Conservation (phyloP, 1,139 yeast species). For the Hyphopichia fennica region DNA sequence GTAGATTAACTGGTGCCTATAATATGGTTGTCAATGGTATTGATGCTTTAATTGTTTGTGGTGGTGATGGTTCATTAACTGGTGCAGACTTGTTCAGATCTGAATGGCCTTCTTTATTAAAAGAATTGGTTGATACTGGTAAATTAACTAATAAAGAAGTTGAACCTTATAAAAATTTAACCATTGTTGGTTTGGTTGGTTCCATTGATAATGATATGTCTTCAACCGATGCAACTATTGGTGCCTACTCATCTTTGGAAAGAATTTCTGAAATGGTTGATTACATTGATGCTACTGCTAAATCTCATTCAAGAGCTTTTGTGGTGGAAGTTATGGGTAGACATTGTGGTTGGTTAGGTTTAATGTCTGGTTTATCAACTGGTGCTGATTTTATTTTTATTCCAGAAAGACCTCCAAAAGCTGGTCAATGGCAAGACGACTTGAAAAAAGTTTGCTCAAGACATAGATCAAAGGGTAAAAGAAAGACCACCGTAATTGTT, state of each 20-base stretch:
- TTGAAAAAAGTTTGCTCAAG: slow-evolving; percentile 68
- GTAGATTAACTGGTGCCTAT: slow-evolving; percentile 79
- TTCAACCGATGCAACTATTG: slow-evolving; percentile 92
- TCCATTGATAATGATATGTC: slow-evolving; percentile 98
- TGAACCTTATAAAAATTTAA: slow-evolving; percentile 65
- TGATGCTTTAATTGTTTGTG: slow-evolving; percentile 95
- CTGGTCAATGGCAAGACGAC: slow-evolving; percentile 71
- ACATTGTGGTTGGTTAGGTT: slow-evolving; percentile 98
- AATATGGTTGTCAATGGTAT: slow-evolving; percentile 86
- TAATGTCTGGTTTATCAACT: slow-evolving; percentile 94
- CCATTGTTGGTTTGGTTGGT: slow-evolving; percentile 94
- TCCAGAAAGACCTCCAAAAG: slow-evolving; percentile 83
- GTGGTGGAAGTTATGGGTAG: slow-evolving; percentile 99
- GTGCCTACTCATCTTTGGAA: slow-evolving; percentile 91
- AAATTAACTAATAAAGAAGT: slow-evolving; percentile 58
- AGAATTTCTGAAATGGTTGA: slow-evolving; percentile 93
- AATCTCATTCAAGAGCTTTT: slow-evolving; percentile 95
- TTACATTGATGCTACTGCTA: slow-evolving; percentile 94
- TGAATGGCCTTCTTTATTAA: slow-evolving; percentile 88
- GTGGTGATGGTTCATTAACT: slow-evolving; percentile 97
- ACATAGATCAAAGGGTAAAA: slow-evolving; percentile 83
- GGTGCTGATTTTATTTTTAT: slow-evolving; percentile 93
- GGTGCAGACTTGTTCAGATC: slow-evolving; percentile 94
- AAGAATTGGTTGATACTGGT: slow-evolving; percentile 60
- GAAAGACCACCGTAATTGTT: slow-evolving; percentile 93